These are phyloP conservation scores for Leccinum pachyderme DNA, from an alignment of 1,284 basidiomycete species.

Conservation along the genomic window DNA sequence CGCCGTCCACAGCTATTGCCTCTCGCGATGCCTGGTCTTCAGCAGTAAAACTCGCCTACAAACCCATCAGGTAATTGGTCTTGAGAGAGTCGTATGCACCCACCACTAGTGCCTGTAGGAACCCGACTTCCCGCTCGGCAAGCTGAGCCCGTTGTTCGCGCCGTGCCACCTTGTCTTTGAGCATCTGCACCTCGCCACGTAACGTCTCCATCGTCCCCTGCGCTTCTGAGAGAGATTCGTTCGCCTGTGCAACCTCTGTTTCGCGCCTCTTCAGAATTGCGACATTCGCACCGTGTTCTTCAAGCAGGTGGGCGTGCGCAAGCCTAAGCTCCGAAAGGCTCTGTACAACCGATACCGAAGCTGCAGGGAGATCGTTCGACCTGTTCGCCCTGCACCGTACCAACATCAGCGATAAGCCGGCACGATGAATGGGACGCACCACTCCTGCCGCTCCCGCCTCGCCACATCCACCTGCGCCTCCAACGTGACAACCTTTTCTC, in stretches of 20 bases:
- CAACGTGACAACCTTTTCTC: constrained; percentile 53
- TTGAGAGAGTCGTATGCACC: constrained; percentile 25
- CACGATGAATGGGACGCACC: constrained; percentile 36
- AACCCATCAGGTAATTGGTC: neutral
- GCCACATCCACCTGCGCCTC: constrained; percentile 64
- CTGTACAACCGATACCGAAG: constrained; percentile 52
- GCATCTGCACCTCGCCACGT: constrained; percentile 36
- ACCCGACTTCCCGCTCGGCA: constrained; percentile 59
- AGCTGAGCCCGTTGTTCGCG: constrained; percentile 47
- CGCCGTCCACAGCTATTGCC: constrained; percentile 13
- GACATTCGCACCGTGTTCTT: constrained; percentile 57
- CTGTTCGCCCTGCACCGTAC: constrained; percentile 38
- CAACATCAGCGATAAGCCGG: neutral
- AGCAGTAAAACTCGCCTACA: constrained; percentile 57
- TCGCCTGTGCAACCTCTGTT: constrained; percentile 43
- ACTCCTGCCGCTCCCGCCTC: constrained; percentile 52
- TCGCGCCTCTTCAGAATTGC: constrained; percentile 52
- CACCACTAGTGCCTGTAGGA: constrained; percentile 62
- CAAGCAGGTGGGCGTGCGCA: constrained; percentile 57
- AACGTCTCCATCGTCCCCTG: constrained; percentile 36
- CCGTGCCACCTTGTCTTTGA: constrained; percentile 45
- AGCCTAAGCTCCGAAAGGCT: constrained; percentile 57
- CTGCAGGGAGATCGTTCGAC: constrained; percentile 29
- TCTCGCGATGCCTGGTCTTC: constrained; percentile 43
- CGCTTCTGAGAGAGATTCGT: constrained; percentile 37